Evolutionary conservation across 2,329 filamentous ascomycete species (phyloP), one percentile per base, ranked within the genome.

Genomic region (Fusarium caatingaense): DNA sequence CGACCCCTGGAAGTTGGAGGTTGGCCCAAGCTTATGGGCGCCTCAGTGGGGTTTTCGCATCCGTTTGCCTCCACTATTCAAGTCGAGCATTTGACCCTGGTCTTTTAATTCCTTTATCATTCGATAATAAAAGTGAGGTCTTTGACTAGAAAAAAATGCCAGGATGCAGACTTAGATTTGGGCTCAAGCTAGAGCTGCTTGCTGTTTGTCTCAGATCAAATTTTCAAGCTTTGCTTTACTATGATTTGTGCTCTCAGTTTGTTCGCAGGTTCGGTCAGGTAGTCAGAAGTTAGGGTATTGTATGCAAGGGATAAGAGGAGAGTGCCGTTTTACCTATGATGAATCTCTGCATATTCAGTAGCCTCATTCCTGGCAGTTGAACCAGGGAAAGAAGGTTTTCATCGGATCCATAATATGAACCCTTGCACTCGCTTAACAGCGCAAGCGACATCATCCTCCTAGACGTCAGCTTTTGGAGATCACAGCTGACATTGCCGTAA

Each of bases 101-200:
- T 48, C 46, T 20, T 34, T 20, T 34, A 65, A 54, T 62, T 32
- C 41, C 34, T 59, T 56, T 60, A 71, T 71, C 58, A 53, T 72
- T 69, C 67, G 72, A 74, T 71, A 56, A 37, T 37, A 37, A 37
- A 37, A 54, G 51, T 51, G 56, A 60, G 60, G 45, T 57, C 50
- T 64, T 48, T 47, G 59, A 58, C 37, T 50, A 50, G 44, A 55
- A 56, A 30, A 30, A 58, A 46, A 40, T 46, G 50, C 57, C 41
- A 68, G 67, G 67, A 54, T 71, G 27, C 23, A 47, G 65, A 61
- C 63, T 72, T 62, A 65, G 51, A 48, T 60, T 70, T 62, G 44
- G 67, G 72, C 64, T 69, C 49, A 54, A 71, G 72, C 69, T 60
- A 59, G 40, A 34, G 30, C 47, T 48, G 34, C 47, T 47, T 48